These are phyloP conservation scores for Epichloe festucae DNA, from an alignment of 2,329 filamentous ascomycete genomes.

Conservation along the genomic window DNA sequence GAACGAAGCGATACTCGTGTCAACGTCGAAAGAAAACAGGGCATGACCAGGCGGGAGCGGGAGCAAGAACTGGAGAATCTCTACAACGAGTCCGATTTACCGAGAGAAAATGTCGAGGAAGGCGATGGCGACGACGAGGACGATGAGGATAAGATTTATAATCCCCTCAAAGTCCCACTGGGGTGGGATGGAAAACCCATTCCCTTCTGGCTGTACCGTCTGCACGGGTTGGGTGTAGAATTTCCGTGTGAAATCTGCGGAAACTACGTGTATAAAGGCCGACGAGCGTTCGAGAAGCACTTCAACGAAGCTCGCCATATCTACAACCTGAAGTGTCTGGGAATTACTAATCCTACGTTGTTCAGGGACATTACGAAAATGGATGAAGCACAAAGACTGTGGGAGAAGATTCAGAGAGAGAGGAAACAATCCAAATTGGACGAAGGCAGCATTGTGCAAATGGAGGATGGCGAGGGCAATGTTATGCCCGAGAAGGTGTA, in stretches of 20 bases:
- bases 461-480: constrained; percentile 95
- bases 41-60: constrained; percentile 93
- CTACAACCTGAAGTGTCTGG: constrained; percentile 84
- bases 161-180: constrained; percentile 86
- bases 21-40: constrained; percentile 91
- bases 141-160: constrained; percentile 84
- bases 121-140: constrained; percentile 60
- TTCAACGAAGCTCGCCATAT: constrained; percentile 92
- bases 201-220: constrained; percentile 95
- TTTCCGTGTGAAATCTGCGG: constrained; percentile 95
- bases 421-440: constrained; percentile 64
- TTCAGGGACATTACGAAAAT: constrained; percentile 93
- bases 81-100: constrained; percentile 34
- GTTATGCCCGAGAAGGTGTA: constrained; percentile 99
- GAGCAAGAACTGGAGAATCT: constrained; percentile 87
- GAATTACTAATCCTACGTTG: constrained; percentile 79
- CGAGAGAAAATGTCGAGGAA: constrained; percentile 29
- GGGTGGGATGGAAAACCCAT: constrained; percentile 99
- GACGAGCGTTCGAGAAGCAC: constrained; percentile 94
- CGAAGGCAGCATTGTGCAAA: constrained; percentile 82
- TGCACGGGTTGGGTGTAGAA: constrained; percentile 89
- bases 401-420: constrained; percentile 86
- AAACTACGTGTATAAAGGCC: constrained; percentile 97
- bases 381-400: constrained; percentile 73
- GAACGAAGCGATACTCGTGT: constrained; percentile 81